Conservation (phyloP, 371 early-diverging fungal species). For the Mucor sp. region DNA sequence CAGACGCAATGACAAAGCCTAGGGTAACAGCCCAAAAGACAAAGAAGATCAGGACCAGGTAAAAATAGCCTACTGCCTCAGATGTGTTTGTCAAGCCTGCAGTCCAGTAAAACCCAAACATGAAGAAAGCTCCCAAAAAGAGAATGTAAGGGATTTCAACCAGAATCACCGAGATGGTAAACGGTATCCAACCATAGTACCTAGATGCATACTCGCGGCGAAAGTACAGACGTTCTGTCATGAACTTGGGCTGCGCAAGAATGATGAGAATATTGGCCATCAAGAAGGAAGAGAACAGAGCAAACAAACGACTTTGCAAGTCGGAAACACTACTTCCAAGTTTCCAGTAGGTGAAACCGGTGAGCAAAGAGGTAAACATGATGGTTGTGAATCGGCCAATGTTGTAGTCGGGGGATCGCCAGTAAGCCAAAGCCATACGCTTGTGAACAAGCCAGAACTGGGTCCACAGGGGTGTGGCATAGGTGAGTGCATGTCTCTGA, state of each 20-base stretch:
- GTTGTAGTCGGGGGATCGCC: slow-evolving; percentile 62
- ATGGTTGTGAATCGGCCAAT: slow-evolving; percentile 49
- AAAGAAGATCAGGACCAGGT: slow-evolving; percentile 51
- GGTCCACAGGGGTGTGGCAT: slow-evolving; percentile 31
- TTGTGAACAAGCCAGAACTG: slow-evolving; percentile 44
- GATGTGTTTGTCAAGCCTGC: slow-evolving; percentile 51
- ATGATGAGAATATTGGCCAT: slow-evolving; percentile 46
- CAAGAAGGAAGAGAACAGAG: slow-evolving; percentile 63
- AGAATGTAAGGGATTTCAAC: slow-evolving; percentile 59
- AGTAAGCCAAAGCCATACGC: slow-evolving; percentile 58
- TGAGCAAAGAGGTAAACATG: slow-evolving; percentile 44
- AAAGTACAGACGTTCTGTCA: slow-evolving; percentile 63
- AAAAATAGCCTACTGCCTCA: slow-evolving; percentile 54
- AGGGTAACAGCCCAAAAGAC: slow-evolving; percentile 61
- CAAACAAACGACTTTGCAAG: slow-evolving; percentile 64
- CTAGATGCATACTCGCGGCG: slow-evolving; percentile 65
- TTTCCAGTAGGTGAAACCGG: slow-evolving; percentile 62
- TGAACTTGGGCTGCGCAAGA: slow-evolving; percentile 47
- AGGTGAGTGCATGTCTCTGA: slow-evolving; percentile 13
- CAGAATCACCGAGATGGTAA: slow-evolving; percentile 47
- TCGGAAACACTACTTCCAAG: slow-evolving; percentile 48
- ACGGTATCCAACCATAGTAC: slow-evolving; percentile 67
- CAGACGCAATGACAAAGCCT: slow-evolving; percentile 66
- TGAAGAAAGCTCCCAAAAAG: slow-evolving; percentile 46
- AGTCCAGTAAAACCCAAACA: slow-evolving; percentile 65